These are phyloP conservation scores for Arxiozyma telluris DNA, from an alignment of 1,139 yeast species.

Conservation along the genomic window DNA sequence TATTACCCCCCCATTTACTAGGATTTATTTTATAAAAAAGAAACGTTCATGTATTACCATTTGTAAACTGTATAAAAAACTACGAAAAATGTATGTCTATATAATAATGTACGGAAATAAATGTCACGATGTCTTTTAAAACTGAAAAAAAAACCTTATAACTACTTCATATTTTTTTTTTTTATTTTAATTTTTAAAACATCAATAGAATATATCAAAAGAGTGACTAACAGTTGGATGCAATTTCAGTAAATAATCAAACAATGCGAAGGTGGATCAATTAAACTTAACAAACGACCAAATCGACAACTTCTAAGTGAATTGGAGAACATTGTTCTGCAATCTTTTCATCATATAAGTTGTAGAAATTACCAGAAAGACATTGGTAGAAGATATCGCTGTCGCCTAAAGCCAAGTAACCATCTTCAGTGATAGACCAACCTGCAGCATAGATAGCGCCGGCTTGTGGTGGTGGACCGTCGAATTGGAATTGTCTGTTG, in stretches of 20 bases:
- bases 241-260: background rate
- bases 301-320: conserved; percentile 53
- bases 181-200: no score
- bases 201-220: background rate
- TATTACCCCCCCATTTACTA: no score
- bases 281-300: conserved; percentile 45
- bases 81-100: background rate
- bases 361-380: conserved; percentile 72
- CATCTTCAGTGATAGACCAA: conserved; percentile 58
- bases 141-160: no score
- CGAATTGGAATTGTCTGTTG: conserved; percentile 81
- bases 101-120: background rate
- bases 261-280: background rate
- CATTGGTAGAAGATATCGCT: conserved; percentile 59
- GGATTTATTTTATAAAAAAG: no score
- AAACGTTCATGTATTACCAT: background rate
- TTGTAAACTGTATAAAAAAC: background rate
- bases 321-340: conserved; percentile 62
- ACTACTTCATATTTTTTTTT: no score
- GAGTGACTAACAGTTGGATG: background rate
- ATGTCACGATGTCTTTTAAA: no score
- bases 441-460: conserved; percentile 78
- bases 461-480: conserved; percentile 85
- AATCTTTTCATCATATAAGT: conserved; percentile 62
- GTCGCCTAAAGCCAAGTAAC: conserved; percentile 63